Percentiles rank a stretch among this genome's conserved stretches.
Evolutionary conservation across 2,329 filamentous ascomycete species (phyloP).

Genomic region (Phoma sp.): DNA sequence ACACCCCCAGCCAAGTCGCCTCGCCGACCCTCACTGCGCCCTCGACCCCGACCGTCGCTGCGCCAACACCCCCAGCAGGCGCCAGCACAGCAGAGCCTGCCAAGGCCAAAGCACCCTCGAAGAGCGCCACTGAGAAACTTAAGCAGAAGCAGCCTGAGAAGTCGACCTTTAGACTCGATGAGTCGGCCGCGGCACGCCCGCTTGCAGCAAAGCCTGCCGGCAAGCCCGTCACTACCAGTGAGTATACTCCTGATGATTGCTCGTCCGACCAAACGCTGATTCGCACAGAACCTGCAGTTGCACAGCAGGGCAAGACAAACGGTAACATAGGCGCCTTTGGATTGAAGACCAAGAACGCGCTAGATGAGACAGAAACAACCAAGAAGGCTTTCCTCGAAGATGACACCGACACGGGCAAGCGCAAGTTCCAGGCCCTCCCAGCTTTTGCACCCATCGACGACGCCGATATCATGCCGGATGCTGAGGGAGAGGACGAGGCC

Average conservation of each 20-base stretch:
- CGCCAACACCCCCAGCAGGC: background rate
- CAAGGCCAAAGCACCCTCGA: slow-evolving; percentile 83
- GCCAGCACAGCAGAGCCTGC: slow-evolving; percentile 56
- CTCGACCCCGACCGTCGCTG: slow-evolving; percentile 61
- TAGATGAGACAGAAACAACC: slow-evolving; percentile 70
- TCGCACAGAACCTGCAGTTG: slow-evolving; percentile 50
- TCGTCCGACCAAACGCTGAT: slow-evolving; percentile 20
- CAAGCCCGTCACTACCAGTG: slow-evolving; percentile 28
- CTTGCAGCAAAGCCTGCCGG: slow-evolving; percentile 36
- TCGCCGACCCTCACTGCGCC: slow-evolving; percentile 68
- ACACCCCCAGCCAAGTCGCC: slow-evolving; percentile 62
- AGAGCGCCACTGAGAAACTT: slow-evolving; percentile 82
- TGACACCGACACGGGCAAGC: slow-evolving; percentile 84
- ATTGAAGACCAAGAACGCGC: slow-evolving; percentile 67
- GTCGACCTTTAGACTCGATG: slow-evolving; percentile 48
- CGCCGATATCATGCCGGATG: slow-evolving; percentile 51
- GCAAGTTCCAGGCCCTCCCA: slow-evolving; percentile 83
- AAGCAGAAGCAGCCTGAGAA: slow-evolving; percentile 56
- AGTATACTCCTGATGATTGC: background rate
- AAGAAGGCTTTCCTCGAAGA: slow-evolving; percentile 85
- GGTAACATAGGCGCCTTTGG: slow-evolving; percentile 85
- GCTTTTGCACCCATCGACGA: slow-evolving; percentile 62
- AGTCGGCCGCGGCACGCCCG: slow-evolving; percentile 38
- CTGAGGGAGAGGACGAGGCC: slow-evolving; percentile 67
- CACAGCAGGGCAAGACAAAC: slow-evolving; percentile 66